These are phyloP conservation scores for Russula emetica DNA, from an alignment of 768 basidiomycete species.

Conservation along the genomic window DNA sequence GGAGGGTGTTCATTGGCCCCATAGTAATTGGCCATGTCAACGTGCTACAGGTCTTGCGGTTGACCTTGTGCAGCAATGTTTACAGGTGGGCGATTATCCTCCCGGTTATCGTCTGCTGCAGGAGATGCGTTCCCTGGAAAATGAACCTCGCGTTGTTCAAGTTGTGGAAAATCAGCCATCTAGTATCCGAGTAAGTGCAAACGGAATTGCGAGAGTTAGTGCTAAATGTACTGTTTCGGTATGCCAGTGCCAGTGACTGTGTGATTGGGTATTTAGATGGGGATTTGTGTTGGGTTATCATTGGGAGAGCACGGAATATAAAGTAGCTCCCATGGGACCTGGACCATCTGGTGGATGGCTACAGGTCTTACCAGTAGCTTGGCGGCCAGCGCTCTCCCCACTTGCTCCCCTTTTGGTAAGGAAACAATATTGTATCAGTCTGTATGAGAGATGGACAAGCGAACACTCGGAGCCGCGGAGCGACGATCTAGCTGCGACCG, in stretches of 20 bases:
- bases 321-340: too few species aligned
- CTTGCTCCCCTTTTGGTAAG: too few species aligned
- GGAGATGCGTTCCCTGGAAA: not conserved
- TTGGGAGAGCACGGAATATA: too few species aligned
- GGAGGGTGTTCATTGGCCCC: not conserved
- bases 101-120: not conserved
- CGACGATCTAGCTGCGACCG: too few species aligned
- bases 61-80: not conserved
- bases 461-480: too few species aligned
- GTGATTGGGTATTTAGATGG: not conserved
- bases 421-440: too few species aligned
- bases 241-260: not conserved
- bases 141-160: not conserved
- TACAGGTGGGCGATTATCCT: not conserved
- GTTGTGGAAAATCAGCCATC: not conserved
- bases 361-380: too few species aligned
- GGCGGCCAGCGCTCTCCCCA: too few species aligned
- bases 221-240: not conserved
- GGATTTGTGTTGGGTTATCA: not conserved
- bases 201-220: not conserved
- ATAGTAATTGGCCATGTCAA: too few species aligned
- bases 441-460: too few species aligned
- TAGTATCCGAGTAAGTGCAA: not conserved
- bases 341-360: too few species aligned
- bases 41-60: too few species aligned